These are phyloP conservation scores for Alternaria solani DNA, from an alignment of 2,329 filamentous ascomycete genomes.

Conservation along the genomic window DNA sequence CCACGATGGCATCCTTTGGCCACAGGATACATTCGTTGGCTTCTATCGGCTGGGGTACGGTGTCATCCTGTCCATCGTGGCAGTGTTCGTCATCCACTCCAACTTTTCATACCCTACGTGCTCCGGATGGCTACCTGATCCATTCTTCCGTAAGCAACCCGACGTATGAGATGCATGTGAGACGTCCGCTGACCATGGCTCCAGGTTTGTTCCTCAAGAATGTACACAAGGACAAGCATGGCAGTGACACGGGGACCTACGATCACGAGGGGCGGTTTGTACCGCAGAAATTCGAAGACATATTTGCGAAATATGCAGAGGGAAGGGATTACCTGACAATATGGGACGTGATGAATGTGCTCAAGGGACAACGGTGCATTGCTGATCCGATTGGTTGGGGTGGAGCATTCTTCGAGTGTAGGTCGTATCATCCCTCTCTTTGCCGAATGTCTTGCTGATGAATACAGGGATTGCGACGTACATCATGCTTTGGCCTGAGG, in stretches of 20 bases:
- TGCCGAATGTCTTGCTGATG: background rate
- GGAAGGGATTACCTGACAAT: slow-evolving; percentile 52
- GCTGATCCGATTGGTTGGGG: slow-evolving; percentile 57
- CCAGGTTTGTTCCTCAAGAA: slow-evolving; percentile 46
- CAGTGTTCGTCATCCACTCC: slow-evolving; percentile 58
- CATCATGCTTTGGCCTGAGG: slow-evolving; percentile 63
- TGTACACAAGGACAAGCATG: slow-evolving; percentile 56
- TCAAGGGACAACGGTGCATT: slow-evolving; percentile 52
- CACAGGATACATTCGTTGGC: slow-evolving; percentile 59
- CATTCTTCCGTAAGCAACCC: slow-evolving; percentile 46
- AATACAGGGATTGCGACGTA: slow-evolving; percentile 58
- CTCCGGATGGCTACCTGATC: slow-evolving; percentile 55
- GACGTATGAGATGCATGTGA: background rate
- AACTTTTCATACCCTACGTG: slow-evolving; percentile 61
- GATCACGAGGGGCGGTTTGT: slow-evolving; percentile 57
- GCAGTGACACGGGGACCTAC: slow-evolving; percentile 54
- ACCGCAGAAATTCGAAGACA: slow-evolving; percentile 58
- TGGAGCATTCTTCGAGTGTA: slow-evolving; percentile 56
- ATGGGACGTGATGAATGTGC: slow-evolving; percentile 49
- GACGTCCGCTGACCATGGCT: background rate
- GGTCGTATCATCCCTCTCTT: slow-evolving; percentile 19
- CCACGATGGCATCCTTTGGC: slow-evolving; percentile 62
- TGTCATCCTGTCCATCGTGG: slow-evolving; percentile 54
- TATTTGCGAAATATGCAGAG: slow-evolving; percentile 56
- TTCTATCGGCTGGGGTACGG: slow-evolving; percentile 58